Conservation (phyloP, 2,329 filamentous ascomycete species). For the Mycocentrospora acerina region DNA sequence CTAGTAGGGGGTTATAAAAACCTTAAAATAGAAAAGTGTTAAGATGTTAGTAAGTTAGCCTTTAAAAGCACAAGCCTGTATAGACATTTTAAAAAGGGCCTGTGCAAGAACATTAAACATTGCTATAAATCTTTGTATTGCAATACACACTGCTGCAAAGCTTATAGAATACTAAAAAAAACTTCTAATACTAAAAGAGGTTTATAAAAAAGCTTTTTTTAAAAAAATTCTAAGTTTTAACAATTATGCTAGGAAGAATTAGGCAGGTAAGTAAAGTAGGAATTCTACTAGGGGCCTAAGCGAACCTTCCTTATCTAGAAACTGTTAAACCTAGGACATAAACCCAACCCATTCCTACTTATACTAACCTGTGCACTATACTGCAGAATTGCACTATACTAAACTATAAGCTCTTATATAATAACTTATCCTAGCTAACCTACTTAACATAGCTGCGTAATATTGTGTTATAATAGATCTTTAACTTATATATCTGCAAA, state of each 20-base stretch:
- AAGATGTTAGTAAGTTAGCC: not conserved
- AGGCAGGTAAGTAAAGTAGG: not conserved
- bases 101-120: not conserved
- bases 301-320: not conserved
- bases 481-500: slow-evolving; percentile 10
- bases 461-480: slow-evolving; percentile 14
- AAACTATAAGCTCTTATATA: slow-evolving; percentile 10
- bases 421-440: slow-evolving; percentile 5
- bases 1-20: not conserved
- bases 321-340: too few species aligned
- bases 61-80: not conserved
- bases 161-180: not conserved
- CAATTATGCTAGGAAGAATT: not conserved
- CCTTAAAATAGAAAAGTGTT: too few species aligned
- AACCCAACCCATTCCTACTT: too few species aligned
- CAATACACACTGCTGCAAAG: not conserved
- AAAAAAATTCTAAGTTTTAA: not conserved
- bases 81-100: not conserved
- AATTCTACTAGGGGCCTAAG: not conserved
- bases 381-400: slow-evolving; percentile 3
- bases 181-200: not conserved
- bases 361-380: too few species aligned
- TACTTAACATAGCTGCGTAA: slow-evolving; percentile 7
- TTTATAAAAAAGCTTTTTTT: not conserved
- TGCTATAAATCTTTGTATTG: not conserved